Percentiles rank a stretch among this genome's conserved stretches.
Evolutionary conservation across 2,329 filamentous ascomycete genomes (phyloP).

Genomic region (Aspergillus clavatus): DNA sequence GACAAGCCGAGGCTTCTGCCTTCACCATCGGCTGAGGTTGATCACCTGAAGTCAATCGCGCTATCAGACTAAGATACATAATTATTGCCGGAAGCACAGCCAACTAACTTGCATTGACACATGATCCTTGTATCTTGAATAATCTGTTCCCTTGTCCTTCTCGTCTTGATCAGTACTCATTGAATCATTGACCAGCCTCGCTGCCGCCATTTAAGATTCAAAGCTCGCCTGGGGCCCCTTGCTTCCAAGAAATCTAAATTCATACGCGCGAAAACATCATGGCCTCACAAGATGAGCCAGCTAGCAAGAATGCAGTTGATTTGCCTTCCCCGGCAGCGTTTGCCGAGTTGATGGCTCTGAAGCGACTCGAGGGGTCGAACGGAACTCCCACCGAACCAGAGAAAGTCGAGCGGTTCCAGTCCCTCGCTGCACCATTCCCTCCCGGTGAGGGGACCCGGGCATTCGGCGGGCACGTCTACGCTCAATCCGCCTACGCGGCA

Average conservation of each 20-base stretch:
- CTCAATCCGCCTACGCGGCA: conserved; percentile 55
- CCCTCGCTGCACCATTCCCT: conserved; percentile 34
- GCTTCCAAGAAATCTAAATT: background rate
- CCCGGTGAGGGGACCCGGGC: conserved; percentile 42
- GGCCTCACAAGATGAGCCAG: conserved; percentile 10
- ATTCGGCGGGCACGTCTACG: conserved; percentile 55
- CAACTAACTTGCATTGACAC: background rate
- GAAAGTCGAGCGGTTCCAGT: conserved; percentile 27
- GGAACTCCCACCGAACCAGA: conserved; percentile 17
- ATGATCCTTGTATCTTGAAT: background rate
- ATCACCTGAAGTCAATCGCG: background rate
- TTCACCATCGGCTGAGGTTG: background rate
- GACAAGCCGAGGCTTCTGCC: conserved; percentile 4
- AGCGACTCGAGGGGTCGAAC: conserved; percentile 19
- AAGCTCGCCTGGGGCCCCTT: too few species aligned
- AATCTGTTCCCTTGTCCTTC: background rate
- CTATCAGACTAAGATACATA: background rate
- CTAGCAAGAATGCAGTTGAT: too few species aligned
- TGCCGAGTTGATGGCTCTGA: conserved; percentile 29
- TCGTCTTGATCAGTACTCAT: too few species aligned
- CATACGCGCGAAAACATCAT: conserved; percentile 8
- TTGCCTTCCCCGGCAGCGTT: conserved; percentile 21
- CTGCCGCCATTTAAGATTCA: too few species aligned
- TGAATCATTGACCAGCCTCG: too few species aligned
- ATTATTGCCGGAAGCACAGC: background rate